A percentile compares a stretch with the other conserved stretches of the same genome.
Evolutionary conservation across 179 eudicot species (phyloP).

Genomic region (Silene noctiflora): DNA sequence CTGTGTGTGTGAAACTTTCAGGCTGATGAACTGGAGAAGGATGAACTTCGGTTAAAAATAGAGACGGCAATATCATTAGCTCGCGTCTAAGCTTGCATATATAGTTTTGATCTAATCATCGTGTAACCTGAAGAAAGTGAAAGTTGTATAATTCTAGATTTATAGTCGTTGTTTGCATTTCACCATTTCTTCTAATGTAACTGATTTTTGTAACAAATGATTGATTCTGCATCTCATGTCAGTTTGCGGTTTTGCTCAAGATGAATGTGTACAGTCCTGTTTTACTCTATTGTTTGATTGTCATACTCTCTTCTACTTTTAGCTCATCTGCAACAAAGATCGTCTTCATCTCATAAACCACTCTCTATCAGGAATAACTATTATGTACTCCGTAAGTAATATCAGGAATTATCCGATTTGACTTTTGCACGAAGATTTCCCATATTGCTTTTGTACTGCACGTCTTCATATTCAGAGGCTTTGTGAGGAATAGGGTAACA

Average conservation of each 20-base stretch:
- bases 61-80: not conserved
- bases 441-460: too few relatives aligned
- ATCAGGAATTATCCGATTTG: too few relatives aligned
- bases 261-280: not conserved
- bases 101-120: not conserved
- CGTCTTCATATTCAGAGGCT: too few relatives aligned
- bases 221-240: not conserved
- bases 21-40: conserved; percentile 12
- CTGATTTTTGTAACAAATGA: not conserved
- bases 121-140: not conserved
- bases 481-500: too few relatives aligned
- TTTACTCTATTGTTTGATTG: not conserved
- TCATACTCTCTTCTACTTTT: too few relatives aligned
- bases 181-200: not conserved
- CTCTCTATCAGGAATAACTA: too few relatives aligned
- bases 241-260: not conserved
- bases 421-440: too few relatives aligned
- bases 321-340: not conserved
- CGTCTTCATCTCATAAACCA: not conserved
- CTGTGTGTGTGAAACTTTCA: not conserved
- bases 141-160: not conserved
- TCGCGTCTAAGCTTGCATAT: not conserved
- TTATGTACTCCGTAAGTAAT: too few relatives aligned
- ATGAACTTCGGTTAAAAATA: not conserved
- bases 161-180: not conserved